These are phyloP conservation scores for Aspergillus tamarii DNA, from an alignment of 2,329 filamentous ascomycete genomes.

Conservation along the genomic window DNA sequence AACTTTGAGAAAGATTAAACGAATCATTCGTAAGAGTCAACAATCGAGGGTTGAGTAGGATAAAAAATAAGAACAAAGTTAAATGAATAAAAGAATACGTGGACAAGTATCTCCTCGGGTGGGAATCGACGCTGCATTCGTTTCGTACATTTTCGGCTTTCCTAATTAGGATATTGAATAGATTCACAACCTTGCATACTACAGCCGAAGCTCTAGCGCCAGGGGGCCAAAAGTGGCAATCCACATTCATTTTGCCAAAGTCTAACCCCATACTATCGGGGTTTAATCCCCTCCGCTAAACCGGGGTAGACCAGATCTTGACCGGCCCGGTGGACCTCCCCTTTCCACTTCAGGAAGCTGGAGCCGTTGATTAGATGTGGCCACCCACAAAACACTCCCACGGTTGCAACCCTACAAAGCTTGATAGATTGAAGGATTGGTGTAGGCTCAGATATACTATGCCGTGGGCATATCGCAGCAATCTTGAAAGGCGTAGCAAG, in stretches of 20 bases:
- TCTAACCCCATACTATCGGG: background rate
- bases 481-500: background rate
- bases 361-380: background rate
- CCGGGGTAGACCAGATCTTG: background rate
- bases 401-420: background rate
- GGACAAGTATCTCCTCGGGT: too few species aligned
- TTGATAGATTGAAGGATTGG: background rate
- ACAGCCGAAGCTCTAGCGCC: too few species aligned
- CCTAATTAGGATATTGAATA: background rate
- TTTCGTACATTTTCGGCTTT: too few species aligned
- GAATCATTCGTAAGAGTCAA: too few species aligned
- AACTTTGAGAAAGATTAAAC: too few species aligned
- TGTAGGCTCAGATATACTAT: background rate
- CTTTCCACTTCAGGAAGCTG: background rate
- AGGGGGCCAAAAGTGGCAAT: too few species aligned
- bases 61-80: too few species aligned
- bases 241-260: background rate
- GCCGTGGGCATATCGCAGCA: accelerated
- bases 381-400: background rate
- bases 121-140: too few species aligned
- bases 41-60: too few species aligned
- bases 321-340: background rate
- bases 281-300: background rate
- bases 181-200: background rate
- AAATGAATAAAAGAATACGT: too few species aligned